A percentile compares a stretch with the other conserved stretches of the same genome.
These are phyloP conservation scores for Encephalitozoon romaleae DNA, from an alignment of 371 early-diverging fungal species.

Conservation along the genomic window DNA sequence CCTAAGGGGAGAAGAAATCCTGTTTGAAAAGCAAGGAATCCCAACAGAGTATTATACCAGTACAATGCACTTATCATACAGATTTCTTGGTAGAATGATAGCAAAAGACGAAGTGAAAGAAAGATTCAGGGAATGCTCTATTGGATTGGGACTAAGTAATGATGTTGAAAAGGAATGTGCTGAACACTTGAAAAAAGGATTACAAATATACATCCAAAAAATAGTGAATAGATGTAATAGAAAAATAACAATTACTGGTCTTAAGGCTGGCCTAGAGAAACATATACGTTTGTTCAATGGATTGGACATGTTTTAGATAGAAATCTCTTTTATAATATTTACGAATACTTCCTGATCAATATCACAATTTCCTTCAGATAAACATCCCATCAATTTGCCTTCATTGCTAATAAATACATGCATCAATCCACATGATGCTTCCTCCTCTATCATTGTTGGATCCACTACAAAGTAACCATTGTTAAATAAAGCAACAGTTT, in stretches of 20 bases:
- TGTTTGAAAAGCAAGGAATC: background rate
- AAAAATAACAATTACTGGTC: background rate
- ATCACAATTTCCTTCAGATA: background rate
- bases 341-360: background rate
- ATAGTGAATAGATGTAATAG: background rate
- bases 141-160: background rate
- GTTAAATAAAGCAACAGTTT: constrained; percentile 20
- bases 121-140: background rate
- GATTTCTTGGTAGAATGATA: background rate
- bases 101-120: background rate
- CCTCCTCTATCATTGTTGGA: constrained; percentile 6
- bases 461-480: background rate
- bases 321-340: background rate
- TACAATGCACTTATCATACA: background rate
- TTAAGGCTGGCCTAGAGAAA: background rate
- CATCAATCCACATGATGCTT: background rate
- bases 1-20: background rate
- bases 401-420: background rate
- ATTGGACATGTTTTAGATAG: background rate
- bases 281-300: background rate
- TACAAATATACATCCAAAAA: background rate
- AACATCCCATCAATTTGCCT: background rate
- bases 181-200: background rate
- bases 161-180: background rate
- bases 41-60: background rate